A percentile compares a stretch with the other conserved stretches of the same genome.
These are phyloP conservation scores for Vitis amurensis DNA, from an alignment of 164 flowering plant genomes.

Conservation along the genomic window DNA sequence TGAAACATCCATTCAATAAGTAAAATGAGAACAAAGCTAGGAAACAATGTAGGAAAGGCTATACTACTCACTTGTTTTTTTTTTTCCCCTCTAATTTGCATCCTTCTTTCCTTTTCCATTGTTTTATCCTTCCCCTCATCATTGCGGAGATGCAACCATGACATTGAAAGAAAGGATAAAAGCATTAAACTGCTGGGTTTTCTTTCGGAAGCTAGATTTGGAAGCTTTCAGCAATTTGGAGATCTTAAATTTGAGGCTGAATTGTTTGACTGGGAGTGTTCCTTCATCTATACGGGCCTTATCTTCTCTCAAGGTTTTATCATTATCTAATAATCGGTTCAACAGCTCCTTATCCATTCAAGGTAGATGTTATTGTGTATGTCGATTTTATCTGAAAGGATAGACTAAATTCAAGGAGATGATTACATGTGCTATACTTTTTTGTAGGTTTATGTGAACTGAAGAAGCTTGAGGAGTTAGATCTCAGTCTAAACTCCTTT, in stretches of 20 bases:
- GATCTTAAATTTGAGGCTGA: conserved; percentile 10
- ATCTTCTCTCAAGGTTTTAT: conserved; percentile 5
- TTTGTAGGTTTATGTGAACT: not conserved
- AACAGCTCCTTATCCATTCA: conserved; percentile 2
- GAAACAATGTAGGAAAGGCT: too few relatives aligned
- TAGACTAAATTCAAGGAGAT: not conserved
- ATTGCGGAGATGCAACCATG: too few relatives aligned
- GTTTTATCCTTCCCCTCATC: too few relatives aligned
- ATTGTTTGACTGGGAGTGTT: not conserved
- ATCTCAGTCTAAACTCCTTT: not conserved
- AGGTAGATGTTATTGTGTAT: conserved; percentile 1
- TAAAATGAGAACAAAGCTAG: too few relatives aligned
- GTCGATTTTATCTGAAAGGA: not conserved
- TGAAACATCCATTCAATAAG: too few relatives aligned
- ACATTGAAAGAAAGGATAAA: too few relatives aligned
- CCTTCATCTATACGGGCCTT: not conserved
- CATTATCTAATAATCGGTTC: not conserved
- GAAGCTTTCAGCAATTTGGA: conserved; percentile 1
- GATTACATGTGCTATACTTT: not conserved
- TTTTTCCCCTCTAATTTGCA: too few relatives aligned
- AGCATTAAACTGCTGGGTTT: not conserved
- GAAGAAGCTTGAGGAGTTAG: not conserved
- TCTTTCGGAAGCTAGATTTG: not conserved
- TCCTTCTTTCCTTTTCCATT: too few relatives aligned
- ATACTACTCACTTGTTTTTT: too few relatives aligned